Evolutionary conservation across 2,329 filamentous ascomycete species (phyloP).

Genomic region (Fusarium fujikuroi): DNA sequence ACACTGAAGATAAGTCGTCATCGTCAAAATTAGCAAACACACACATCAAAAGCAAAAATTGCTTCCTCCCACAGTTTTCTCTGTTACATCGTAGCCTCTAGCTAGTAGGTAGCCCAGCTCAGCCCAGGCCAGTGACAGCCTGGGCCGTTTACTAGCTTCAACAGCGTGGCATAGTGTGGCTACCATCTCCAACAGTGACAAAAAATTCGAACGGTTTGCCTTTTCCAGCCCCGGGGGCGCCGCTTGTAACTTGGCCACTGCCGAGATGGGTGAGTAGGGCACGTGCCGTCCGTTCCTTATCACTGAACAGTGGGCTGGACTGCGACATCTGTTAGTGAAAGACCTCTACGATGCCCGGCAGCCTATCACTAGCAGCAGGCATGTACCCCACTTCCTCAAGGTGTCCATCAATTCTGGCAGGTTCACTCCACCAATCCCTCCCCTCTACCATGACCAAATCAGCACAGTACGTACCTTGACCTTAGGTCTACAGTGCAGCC

Average conservation of each 20-base stretch:
- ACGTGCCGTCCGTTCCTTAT: constrained; percentile 28
- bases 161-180: constrained; percentile 21
- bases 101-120: background rate
- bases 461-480: constrained; percentile 35
- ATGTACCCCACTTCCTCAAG: constrained; percentile 28
- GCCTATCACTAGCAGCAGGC: constrained; percentile 24
- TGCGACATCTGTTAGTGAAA: constrained; percentile 28
- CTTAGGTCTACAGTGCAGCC: constrained; percentile 36
- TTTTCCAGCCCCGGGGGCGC: constrained; percentile 21
- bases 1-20: constrained; percentile 16
- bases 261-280: constrained; percentile 36
- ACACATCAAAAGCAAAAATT: background rate
- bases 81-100: constrained; percentile 1
- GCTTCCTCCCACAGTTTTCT: constrained; percentile 23
- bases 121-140: constrained; percentile 7
- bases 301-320: background rate
- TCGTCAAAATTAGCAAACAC: constrained; percentile 1
- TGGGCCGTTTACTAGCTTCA: constrained; percentile 32
- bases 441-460: constrained; percentile 40
- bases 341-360: background rate
- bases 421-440: constrained; percentile 41
- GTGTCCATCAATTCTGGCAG: constrained; percentile 20
- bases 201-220: constrained; percentile 38
- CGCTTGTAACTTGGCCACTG: constrained; percentile 37
- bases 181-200: constrained; percentile 18